Evolutionary conservation across 345 rosid genomes (phyloP).

Genomic region (Jatropha curcas): DNA sequence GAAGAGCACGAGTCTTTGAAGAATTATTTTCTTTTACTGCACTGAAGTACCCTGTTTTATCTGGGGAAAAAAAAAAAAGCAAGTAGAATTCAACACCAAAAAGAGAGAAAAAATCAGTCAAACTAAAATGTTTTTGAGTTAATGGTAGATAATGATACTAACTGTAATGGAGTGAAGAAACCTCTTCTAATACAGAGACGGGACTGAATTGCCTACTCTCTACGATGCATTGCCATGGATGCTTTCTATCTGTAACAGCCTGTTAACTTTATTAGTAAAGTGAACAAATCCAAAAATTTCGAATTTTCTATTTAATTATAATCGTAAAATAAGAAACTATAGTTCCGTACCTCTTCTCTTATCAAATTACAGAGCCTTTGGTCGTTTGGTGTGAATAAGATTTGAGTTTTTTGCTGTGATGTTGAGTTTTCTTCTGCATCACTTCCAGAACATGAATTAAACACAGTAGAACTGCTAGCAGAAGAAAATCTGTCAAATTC

Average conservation of each 20-base stretch:
- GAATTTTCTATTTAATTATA: neutral
- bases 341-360: constrained; percentile 35
- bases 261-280: constrained; percentile 35
- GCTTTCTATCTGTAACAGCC: constrained; percentile 32
- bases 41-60: constrained; percentile 11
- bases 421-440: constrained; percentile 33
- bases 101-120: neutral
- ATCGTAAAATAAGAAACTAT: neutral
- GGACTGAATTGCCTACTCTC: constrained; percentile 32
- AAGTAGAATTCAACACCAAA: neutral
- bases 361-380: constrained; percentile 6
- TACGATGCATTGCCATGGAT: constrained; percentile 16
- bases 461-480: constrained; percentile 33
- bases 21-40: constrained; percentile 13
- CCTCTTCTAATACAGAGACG: constrained; percentile 26
- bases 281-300: too few species aligned
- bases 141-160: constrained; percentile 3
- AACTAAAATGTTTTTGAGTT: neutral
- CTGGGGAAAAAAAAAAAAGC: neutral
- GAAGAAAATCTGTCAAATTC: constrained; percentile 34
- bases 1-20: constrained; percentile 9
- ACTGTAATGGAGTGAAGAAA: constrained; percentile 18
- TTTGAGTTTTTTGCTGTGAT: constrained; percentile 14
- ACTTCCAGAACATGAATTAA: constrained; percentile 36
- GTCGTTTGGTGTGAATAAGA: neutral